Conservation (phyloP, 208 protist species). For the Wallacemonas sp. region DNA sequence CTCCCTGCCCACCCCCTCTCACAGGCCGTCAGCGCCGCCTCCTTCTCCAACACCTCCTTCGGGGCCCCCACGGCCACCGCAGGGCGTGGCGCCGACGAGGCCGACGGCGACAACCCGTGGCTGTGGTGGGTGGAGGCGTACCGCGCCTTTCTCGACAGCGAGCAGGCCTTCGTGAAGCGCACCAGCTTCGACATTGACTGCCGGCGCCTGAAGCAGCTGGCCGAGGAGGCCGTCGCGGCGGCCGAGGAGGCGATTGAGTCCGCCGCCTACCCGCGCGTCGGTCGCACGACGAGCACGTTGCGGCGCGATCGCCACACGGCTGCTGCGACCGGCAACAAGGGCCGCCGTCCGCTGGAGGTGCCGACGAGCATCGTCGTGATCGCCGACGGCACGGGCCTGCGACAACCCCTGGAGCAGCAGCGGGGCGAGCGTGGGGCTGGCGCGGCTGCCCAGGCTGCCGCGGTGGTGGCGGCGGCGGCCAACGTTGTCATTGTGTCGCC, state of each 20-base stretch:
- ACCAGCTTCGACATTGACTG: constrained; percentile 80
- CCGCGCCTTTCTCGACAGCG: constrained; percentile 70
- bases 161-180: constrained; percentile 76
- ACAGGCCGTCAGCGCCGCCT: neutral
- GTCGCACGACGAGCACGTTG: neutral
- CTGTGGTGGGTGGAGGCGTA: constrained; percentile 78
- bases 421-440: neutral
- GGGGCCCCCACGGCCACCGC: neutral
- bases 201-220: constrained; percentile 33
- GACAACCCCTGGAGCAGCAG: constrained; percentile 6
- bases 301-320: neutral
- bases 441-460: constrained; percentile 6
- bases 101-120: constrained; percentile 37
- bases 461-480: constrained; percentile 2
- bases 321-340: no score
- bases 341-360: no score
- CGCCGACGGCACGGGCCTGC: constrained; percentile 11
- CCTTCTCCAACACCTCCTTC: neutral
- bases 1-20: neutral
- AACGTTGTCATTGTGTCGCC: neutral
- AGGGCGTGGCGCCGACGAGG: neutral
- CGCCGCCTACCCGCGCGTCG: neutral
- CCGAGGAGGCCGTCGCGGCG: constrained; percentile 16
- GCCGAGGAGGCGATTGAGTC: neutral
- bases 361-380: constrained; percentile 11